These are phyloP conservation scores for Aureobasidium sp. DNA, from an alignment of 2,329 filamentous ascomycete genomes.

Conservation along the genomic window DNA sequence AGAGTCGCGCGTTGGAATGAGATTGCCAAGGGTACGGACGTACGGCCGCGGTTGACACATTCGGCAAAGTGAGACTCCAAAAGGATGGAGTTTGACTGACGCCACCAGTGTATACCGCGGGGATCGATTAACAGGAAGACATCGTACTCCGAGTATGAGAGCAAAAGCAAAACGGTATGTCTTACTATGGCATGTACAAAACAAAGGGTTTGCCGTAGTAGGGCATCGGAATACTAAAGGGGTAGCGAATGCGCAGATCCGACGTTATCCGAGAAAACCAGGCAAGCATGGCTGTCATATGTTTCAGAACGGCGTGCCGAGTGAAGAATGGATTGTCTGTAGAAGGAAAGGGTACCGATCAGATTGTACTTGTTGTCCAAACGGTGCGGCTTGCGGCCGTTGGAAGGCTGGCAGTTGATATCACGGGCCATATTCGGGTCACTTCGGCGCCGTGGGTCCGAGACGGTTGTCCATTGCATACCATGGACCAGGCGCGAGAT, in stretches of 20 bases:
- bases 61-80: neutral
- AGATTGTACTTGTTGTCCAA: neutral
- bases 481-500: neutral
- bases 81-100: neutral
- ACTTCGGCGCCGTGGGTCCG: neutral
- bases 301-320: constrained; percentile 8
- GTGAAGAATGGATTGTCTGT: neutral
- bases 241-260: neutral
- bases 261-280: neutral
- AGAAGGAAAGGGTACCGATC: neutral
- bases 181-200: neutral
- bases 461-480: neutral
- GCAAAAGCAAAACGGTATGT: neutral
- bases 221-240: neutral
- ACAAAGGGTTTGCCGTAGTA: neutral
- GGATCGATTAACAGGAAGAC: neutral
- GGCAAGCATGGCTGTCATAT: neutral
- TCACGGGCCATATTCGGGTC: neutral
- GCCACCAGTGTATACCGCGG: constrained; percentile 2
- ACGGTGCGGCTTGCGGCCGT: constrained; percentile 2
- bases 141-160: neutral
- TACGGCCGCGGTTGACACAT: neutral
- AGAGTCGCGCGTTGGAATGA: neutral
- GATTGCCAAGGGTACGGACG: neutral
- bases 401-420: constrained; percentile 1